Conservation (phyloP, 225 moss, liverwort and hornwort species). For the Marchantia polymorpha region DNA sequence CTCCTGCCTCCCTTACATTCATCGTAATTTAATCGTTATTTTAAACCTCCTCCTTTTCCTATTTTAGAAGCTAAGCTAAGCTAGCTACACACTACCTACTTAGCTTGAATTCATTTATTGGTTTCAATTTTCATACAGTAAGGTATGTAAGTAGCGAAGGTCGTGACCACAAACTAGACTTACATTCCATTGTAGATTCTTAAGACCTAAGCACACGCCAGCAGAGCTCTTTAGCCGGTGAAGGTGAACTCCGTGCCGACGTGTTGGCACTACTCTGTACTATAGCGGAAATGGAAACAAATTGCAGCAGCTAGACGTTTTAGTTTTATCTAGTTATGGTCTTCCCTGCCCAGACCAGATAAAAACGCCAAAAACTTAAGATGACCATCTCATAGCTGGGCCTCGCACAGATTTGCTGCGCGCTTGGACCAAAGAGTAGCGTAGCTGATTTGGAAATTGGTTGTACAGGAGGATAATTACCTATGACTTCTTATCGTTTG, state of each 20-base stretch:
- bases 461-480: constrained; percentile 17
- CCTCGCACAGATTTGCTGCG: constrained; percentile 8
- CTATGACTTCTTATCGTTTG: constrained; percentile 7
- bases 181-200: constrained; percentile 13
- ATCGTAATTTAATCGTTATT: constrained; percentile 1
- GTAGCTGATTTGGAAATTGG: background rate
- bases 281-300: constrained; percentile 4
- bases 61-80: constrained; percentile 6
- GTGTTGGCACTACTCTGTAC: constrained; percentile 9
- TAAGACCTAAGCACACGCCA: background rate
- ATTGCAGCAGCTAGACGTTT: constrained; percentile 1
- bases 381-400: background rate
- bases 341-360: constrained; percentile 10
- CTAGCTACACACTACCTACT: background rate
- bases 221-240: background rate
- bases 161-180: background rate
- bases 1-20: constrained; percentile 1
- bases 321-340: constrained; percentile 8
- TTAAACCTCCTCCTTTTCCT: background rate
- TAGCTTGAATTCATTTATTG: constrained; percentile 9
- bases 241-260: background rate
- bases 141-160: background rate
- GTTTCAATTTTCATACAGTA: constrained; percentile 13
- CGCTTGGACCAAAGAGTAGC: constrained; percentile 1
- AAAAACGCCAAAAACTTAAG: background rate